These are phyloP conservation scores for Chalciporus pseudorubinellus DNA, from an alignment of 768 basidiomycete genomes.

Conservation along the genomic window DNA sequence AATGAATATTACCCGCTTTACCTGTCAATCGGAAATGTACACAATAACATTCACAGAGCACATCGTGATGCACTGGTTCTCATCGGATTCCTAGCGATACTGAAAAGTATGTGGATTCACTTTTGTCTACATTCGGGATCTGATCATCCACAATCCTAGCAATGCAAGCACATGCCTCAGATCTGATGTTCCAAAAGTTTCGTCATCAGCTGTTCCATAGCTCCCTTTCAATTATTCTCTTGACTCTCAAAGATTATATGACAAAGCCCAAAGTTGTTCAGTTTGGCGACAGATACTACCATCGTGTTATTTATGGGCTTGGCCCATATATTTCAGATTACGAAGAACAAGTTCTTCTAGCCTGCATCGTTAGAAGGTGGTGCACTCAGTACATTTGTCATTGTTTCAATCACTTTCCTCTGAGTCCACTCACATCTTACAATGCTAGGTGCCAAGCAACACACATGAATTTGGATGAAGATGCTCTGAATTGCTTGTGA, in stretches of 20 bases:
- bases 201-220: neutral
- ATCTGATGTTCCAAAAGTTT: conserved; percentile 2
- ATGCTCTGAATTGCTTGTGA: no score
- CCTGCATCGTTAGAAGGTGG: neutral
- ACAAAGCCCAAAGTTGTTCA: neutral
- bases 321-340: conserved; percentile 1
- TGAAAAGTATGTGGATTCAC: neutral
- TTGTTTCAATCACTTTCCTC: no score
- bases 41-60: neutral
- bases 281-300: neutral
- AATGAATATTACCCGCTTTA: neutral
- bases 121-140: neutral
- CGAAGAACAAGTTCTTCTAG: neutral
- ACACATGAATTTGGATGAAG: no score
- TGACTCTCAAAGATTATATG: neutral
- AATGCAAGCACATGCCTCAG: no score
- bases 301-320: neutral
- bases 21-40: neutral
- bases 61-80: neutral
- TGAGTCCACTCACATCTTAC: no score
- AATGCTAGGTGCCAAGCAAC: no score
- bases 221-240: neutral
- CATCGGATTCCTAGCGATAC: neutral
- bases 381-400: neutral
- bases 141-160: neutral